Conservation (phyloP, 1,139 yeast species). For the Yamadazyma mexicana region DNA sequence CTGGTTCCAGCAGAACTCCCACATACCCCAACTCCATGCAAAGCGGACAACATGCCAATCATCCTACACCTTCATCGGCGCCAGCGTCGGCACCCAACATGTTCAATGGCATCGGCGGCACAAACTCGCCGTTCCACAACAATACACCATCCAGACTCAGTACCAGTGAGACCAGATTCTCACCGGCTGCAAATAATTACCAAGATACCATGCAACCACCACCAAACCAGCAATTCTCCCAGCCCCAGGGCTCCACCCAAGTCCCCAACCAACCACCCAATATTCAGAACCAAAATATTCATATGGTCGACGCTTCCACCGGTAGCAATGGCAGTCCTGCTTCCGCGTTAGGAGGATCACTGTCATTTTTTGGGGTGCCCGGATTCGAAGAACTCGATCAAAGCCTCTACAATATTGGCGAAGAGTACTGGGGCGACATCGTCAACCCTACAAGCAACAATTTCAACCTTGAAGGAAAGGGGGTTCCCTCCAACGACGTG, state of each 20-base stretch:
- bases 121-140: not conserved
- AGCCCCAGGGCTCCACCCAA: too few relatives aligned
- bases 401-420: slow-evolving; percentile 35
- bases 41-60: too few relatives aligned
- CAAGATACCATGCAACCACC: too few relatives aligned
- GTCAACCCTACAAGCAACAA: slow-evolving; percentile 36
- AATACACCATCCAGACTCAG: not conserved
- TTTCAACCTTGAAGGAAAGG: slow-evolving; percentile 34
- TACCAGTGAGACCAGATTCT: not conserved
- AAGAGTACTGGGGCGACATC: slow-evolving; percentile 47
- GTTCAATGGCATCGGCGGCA: not conserved
- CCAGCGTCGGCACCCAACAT: too few relatives aligned
- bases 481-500: slow-evolving; percentile 26
- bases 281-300: too few relatives aligned
- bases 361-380: slow-evolving; percentile 7
- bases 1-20: not conserved
- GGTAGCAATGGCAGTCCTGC: too few relatives aligned
- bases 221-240: too few relatives aligned
- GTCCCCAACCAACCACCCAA: too few relatives aligned
- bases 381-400: slow-evolving; percentile 27
- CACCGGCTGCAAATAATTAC: not conserved
- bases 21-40: not conserved
- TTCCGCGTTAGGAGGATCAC: too few relatives aligned
- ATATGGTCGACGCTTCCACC: too few relatives aligned
- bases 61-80: too few relatives aligned